Base-by-base conservation (phyloP, 805 yeast species). In the Saturnispora gosingensis region DNA sequence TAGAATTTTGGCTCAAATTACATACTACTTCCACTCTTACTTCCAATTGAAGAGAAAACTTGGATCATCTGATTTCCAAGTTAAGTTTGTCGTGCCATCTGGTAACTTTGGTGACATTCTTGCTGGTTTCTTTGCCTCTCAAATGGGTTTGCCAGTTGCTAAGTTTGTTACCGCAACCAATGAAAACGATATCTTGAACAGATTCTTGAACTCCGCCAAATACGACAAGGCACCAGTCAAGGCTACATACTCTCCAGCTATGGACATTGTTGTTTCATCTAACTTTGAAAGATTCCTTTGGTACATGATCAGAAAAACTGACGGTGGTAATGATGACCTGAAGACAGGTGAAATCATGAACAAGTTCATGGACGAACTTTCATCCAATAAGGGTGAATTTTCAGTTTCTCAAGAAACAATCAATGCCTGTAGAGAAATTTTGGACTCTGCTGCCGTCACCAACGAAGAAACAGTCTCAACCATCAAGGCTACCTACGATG, bases 31-130 rank as follows among this genome's bases (percentile, higher is more conserved):
- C 76, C 82, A 86, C 69, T 81, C 98, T 5, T 93, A 82, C 74
- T 90, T 93, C 79, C 82, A 82, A 66, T 71, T 86, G 51, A 58
- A 68, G 52, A 80, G 76, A 57, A 58, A 66, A 45, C 30, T 59
- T 8, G 51, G 51, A 28, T 60, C 65, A 11, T 63, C 61, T 10
- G 54, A 62, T 44, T 70, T 67, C 28, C 78, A 78, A 59, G 80
- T 87, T 52, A 84, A 87, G 59, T 93, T 80, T 65, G 95, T 93
- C 44, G 99, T 93, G 45, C 99, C 99, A 59, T 85, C 95, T 53
- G 99, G 99, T 65, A 93, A 93, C 77, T 93, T 93, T 68, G 99
- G 99, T 67, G 99, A 93, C 67, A 90, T 93, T 54, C 79, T 93
- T 53, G 99, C 99, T 28, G 99, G 99, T 54, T 93, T 82, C 70